Conservation (phyloP, 2,329 filamentous ascomycete species). For the Penicillium sp. region DNA sequence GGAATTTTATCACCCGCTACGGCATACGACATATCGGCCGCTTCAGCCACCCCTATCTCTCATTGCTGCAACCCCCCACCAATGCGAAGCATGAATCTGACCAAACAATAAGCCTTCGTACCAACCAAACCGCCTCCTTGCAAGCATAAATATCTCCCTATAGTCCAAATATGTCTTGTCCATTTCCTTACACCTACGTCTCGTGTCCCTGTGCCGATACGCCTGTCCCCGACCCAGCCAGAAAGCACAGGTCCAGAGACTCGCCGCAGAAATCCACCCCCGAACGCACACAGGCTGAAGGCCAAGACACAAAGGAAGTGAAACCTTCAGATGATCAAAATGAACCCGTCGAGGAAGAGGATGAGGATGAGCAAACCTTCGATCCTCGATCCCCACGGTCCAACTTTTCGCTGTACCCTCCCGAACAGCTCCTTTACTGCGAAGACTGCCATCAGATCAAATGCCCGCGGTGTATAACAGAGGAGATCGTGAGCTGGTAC, state of each 20-base stretch:
- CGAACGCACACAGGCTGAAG: constrained; percentile 15
- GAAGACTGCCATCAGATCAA: constrained; percentile 97
- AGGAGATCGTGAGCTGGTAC: constrained; percentile 94
- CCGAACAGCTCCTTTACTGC: constrained; percentile 94
- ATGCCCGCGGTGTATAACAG: constrained; percentile 86
- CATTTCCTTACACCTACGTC: constrained; percentile 68
- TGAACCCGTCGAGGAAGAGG: constrained; percentile 26
- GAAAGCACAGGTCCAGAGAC: constrained; percentile 44
- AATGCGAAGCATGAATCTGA: constrained; percentile 26
- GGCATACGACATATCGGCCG: not conserved
- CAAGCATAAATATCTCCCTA: not conserved
- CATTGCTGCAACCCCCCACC: constrained; percentile 4
- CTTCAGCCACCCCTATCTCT: not conserved
- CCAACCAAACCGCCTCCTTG: not conserved
- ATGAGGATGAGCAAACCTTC: constrained; percentile 70
- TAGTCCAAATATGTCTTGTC: constrained; percentile 51
- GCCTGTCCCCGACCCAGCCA: constrained; percentile 44
- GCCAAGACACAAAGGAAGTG: constrained; percentile 4
- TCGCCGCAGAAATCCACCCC: constrained; percentile 37
- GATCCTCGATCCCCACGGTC: constrained; percentile 83
- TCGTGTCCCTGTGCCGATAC: constrained; percentile 65
- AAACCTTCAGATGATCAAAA: constrained; percentile 24
- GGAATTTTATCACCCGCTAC: not conserved
- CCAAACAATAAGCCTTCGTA: constrained; percentile 1
- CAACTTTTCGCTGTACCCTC: constrained; percentile 88